Conservation (phyloP, 148 eudicot species). For the Suaeda aralocaspica region DNA sequence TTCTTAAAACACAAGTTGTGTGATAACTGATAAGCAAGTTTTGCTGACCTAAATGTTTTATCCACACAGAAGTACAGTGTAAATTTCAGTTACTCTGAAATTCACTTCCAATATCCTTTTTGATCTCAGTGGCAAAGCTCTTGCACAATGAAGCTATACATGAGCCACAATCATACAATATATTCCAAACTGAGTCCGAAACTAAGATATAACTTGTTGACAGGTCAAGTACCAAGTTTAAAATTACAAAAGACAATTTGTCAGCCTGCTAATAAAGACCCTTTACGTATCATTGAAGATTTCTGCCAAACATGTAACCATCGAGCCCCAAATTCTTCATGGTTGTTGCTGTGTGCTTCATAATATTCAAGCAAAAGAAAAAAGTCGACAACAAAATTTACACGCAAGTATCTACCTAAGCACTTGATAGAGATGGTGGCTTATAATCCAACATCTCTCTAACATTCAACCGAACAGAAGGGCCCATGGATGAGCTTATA, state of each 20-base stretch:
- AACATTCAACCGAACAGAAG: constrained; percentile 67
- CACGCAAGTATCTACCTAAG: constrained; percentile 19
- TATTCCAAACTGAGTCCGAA: neutral
- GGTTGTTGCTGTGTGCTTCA: neutral
- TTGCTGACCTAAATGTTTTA: too few relatives aligned
- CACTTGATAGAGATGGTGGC: constrained; percentile 37
- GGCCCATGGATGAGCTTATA: constrained; percentile 93
- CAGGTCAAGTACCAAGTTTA: neutral
- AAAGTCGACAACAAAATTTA: constrained; percentile 25
- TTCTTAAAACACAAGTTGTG: too few relatives aligned
- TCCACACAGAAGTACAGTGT: too few relatives aligned
- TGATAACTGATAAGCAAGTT: too few relatives aligned
- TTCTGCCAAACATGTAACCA: neutral
- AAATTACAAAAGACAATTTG: constrained; percentile 12
- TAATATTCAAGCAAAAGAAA: constrained; percentile 2
- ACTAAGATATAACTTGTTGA: constrained; percentile 4
- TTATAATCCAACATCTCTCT: constrained; percentile 81
- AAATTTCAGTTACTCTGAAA: neutral
- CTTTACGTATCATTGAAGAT: neutral
- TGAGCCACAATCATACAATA: constrained; percentile 10
- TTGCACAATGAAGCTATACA: constrained; percentile 6
- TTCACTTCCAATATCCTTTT: neutral
- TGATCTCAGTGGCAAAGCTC: neutral
- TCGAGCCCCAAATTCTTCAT: neutral
- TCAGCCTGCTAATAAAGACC: neutral